These are phyloP conservation scores for Sporothrix phasma DNA, from an alignment of 2,329 filamentous ascomycete species.

Conservation along the genomic window DNA sequence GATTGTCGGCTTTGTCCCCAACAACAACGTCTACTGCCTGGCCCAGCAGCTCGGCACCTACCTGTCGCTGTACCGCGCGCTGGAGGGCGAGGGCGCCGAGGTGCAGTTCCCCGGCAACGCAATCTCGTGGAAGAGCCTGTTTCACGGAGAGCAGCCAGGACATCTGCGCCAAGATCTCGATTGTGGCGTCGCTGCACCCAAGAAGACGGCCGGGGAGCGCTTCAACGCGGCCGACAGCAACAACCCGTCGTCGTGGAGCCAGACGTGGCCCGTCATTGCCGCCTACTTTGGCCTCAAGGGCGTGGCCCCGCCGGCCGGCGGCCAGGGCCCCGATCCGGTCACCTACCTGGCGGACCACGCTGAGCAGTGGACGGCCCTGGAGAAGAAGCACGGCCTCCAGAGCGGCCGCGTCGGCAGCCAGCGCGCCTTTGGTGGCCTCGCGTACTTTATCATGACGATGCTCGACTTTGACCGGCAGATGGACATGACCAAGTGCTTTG, in stretches of 20 bases:
- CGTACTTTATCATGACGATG: slow-evolving; percentile 27
- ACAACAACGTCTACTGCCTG: slow-evolving; percentile 33
- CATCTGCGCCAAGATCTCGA: slow-evolving; percentile 30
- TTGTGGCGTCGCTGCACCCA: slow-evolving; percentile 32
- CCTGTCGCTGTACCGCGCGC: slow-evolving; percentile 27
- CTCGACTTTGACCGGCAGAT: slow-evolving; percentile 29
- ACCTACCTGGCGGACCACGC: slow-evolving; percentile 26
- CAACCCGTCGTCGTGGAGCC: slow-evolving; percentile 29
- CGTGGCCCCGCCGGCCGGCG: slow-evolving; percentile 24
- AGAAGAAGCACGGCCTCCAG: slow-evolving; percentile 26
- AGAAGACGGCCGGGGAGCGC: slow-evolving; percentile 28
- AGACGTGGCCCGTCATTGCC: slow-evolving; percentile 37
- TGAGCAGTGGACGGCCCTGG: slow-evolving; percentile 25
- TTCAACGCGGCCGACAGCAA: slow-evolving; percentile 35
- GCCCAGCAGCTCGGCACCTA: slow-evolving; percentile 32
- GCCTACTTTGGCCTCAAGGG: slow-evolving; percentile 37
- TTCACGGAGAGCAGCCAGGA: slow-evolving; percentile 33
- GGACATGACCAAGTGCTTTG: slow-evolving; percentile 25
- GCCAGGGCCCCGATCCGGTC: slow-evolving; percentile 25
- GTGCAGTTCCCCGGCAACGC: slow-evolving; percentile 31
- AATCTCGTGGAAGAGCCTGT: slow-evolving; percentile 29
- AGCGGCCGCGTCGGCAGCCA: slow-evolving; percentile 26
- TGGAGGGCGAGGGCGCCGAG: slow-evolving; percentile 30
- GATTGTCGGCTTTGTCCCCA: slow-evolving; percentile 35
- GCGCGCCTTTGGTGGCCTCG: slow-evolving; percentile 24